phyloP scores from a whole-genome alignment of 2,329 filamentous ascomycete species.

The Sordariomycetes sp. region DNA sequence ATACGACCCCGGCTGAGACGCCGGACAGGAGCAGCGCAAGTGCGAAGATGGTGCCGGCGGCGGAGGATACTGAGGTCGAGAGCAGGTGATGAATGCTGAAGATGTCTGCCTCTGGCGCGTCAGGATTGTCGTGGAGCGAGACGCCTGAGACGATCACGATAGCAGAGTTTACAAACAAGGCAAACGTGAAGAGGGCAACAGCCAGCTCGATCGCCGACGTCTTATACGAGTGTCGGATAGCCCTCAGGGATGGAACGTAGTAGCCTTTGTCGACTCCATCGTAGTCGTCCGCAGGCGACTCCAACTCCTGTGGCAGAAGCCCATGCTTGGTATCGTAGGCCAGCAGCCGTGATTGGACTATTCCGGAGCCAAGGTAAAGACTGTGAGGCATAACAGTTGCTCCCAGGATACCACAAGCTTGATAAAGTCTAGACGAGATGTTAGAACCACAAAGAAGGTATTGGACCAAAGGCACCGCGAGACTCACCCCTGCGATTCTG shows the following conservation, averaged over 20 bases:
- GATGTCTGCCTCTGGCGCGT: too few species aligned
- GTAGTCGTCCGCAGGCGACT: too few species aligned
- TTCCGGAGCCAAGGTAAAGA: conserved; percentile 59
- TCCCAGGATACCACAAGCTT: conserved; percentile 68
- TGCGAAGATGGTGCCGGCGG: conserved; percentile 76
- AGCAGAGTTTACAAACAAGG: conserved; percentile 74
- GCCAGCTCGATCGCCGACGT: conserved; percentile 64
- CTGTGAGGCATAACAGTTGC: conserved; percentile 68
- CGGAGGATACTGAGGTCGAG: conserved; percentile 57
- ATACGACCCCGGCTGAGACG: conserved; percentile 74
- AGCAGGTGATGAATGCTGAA: conserved; percentile 72
- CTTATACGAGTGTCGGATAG: conserved; percentile 66
- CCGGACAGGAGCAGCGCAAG: conserved; percentile 73
- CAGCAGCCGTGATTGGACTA: conserved; percentile 61
- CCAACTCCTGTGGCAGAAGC: too few species aligned
- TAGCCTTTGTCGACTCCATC: too few species aligned
- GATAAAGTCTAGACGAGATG: conserved; percentile 49
- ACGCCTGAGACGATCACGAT: conserved; percentile 78
- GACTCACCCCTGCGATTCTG: too few species aligned
- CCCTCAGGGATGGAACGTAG: conserved; percentile 60
- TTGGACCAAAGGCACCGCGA: too few species aligned
- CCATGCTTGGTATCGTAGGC: too few species aligned
- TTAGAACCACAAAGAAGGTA: too few species aligned
- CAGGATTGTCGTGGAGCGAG: conserved; percentile 60
- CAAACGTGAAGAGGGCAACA: conserved; percentile 71